These are phyloP conservation scores for Trichoderma aggressivum DNA, from an alignment of 2,329 filamentous ascomycete species.

Conservation along the genomic window DNA sequence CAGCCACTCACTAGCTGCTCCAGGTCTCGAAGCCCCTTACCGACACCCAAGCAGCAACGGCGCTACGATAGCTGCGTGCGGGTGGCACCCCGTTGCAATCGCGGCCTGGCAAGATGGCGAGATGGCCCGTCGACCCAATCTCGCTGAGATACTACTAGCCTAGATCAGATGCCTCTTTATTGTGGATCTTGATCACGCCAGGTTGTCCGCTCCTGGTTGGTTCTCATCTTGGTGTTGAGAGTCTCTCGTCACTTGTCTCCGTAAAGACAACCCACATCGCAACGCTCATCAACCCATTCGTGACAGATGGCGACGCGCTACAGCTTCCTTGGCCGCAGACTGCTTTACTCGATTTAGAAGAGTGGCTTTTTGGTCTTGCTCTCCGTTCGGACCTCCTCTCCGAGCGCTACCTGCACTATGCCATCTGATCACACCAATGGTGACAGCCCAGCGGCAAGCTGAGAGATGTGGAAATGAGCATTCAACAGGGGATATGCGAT, in stretches of 20 bases:
- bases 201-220: slow-evolving; percentile 11
- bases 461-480: not conserved
- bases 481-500: not conserved
- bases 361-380: not conserved
- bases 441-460: not conserved
- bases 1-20: not conserved
- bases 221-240: not conserved
- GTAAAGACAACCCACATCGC: not conserved
- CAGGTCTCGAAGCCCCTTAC: not conserved
- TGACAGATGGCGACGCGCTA: slow-evolving; percentile 2
- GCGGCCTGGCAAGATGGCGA: slow-evolving; percentile 13
- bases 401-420: not conserved
- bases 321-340: not conserved
- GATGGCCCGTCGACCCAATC: slow-evolving; percentile 23
- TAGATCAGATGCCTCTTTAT: slow-evolving; percentile 22
- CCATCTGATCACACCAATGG: not conserved
- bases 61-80: slow-evolving; percentile 15
- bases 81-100: slow-evolving; percentile 18
- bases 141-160: slow-evolving; percentile 19
- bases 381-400: not conserved
- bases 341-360: not conserved
- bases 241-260: not conserved
- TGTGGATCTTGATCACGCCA: slow-evolving; percentile 24
- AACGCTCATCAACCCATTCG: not conserved
- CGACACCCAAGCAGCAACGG: slow-evolving; percentile 1